Evolutionary conservation across 371 early-diverging fungal species (phyloP), one percentile per base, ranked within the genome.

Genomic region (Mortierella sp.): DNA sequence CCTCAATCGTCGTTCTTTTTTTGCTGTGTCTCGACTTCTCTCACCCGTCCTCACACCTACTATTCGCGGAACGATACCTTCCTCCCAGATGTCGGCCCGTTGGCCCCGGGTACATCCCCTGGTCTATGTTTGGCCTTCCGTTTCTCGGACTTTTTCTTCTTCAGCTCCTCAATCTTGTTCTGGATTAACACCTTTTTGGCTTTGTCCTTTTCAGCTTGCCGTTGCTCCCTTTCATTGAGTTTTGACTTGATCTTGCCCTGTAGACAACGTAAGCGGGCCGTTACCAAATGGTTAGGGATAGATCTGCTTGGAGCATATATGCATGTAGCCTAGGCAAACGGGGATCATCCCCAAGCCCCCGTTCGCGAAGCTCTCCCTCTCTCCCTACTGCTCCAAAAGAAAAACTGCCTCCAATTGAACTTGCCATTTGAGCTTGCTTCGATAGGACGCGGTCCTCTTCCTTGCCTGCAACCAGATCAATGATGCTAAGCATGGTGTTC

Each of bases 211-310:
- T 63, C 76, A 19, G 65, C 54, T 25, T 56, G 48, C 60, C 54
- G 63, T 50, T 64, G 56, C 41, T 76, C 76, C 54, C 61, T 76
- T 41, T 39, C 54, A 39, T 50, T 61, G 48, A 57, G 0, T 51
- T 68, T 76, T 21, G 76, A 59, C 62, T 61, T 68, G 76, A 76
- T 53, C 58, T 76, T 68, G 43, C 68, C 76, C 76, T 76, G 45
- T 21, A 21, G 10, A 7, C 34, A 34, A 34, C 34, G 34, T 34
- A 34, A 34, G 34, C 34, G 10, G 10, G n/a, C n/a, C n/a, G n/a
- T n/a, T n/a, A n/a, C n/a, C n/a, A n/a, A n/a, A n/a, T n/a, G n/a
- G n/a, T n/a, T n/a, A n/a, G n/a, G n/a, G n/a, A n/a, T n/a, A n/a
- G n/a, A n/a, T n/a, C n/a, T n/a, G n/a, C n/a, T n/a, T 12, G 5